Base-by-base conservation (phyloP, 495 filamentous ascomycete genomes). In the Pseudotulostoma volvatum region DNA sequence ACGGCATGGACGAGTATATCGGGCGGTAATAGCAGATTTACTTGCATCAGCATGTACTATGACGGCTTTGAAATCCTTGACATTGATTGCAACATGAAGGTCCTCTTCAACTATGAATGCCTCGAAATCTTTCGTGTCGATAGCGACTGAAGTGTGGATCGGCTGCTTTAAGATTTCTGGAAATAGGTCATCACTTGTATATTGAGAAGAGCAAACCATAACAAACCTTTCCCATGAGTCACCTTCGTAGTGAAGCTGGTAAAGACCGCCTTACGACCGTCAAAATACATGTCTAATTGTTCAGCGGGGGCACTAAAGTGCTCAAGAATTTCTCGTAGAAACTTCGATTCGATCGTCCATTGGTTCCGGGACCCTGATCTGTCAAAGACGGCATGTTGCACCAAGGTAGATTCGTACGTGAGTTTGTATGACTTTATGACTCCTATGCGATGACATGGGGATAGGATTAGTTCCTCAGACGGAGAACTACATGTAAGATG, bases 181-280 rank as follows among this genome's bases (percentile, higher is more conserved):
- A 23, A 28, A 19, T 19, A 33, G 19, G 43, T 54, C 41, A 53
- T 42, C 1, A 18, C 11, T 14, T 13, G 3, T 13, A n/a, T n/a
- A n/a, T n/a, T n/a, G n/a, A 7, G 25, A 15, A 16, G 16, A 18
- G 19, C 41, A 11, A 18, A 7, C 16, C 9, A 9, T 4, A 18
- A 25, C 21, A 40, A 57, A 84, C 84, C 81, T 65, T 82, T 90
- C 8, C 83, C 84, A 41, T 80, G 77, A 37, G 71, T 71, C 28
- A 87, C 71, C 54, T 90, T 94, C 48, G 93, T 90, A 1, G 88
- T 96, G 49, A 88, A 96, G 54, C 87, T 95, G 1, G 84, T 95
- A 47, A 97, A 93, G 34, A 81, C 77, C 0, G 67, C 73, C 41
- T 73, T 70, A 15, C 68, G 74, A 18, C 71, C 64, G 33, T 92